Conservation (phyloP, 2,329 filamentous ascomycete species). For the Metarhizium guizhouense region DNA sequence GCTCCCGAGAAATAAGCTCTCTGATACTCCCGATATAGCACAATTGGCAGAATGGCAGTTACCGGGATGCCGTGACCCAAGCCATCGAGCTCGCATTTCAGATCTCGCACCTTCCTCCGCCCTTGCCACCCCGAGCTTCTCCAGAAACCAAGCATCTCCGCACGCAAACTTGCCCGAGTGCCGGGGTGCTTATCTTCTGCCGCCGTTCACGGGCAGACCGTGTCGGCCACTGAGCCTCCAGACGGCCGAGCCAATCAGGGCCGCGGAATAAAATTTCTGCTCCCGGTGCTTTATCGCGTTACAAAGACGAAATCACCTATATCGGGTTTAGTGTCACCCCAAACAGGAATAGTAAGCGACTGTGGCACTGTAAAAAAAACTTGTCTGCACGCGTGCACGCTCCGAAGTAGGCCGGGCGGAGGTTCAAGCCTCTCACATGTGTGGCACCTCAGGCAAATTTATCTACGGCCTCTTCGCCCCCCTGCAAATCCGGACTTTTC, state of each 20-base stretch:
- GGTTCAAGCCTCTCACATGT: neutral
- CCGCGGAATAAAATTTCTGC: neutral
- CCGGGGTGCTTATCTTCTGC: neutral
- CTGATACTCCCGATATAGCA: neutral
- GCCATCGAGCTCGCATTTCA: neutral
- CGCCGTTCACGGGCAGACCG: neutral
- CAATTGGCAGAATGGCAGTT: neutral
- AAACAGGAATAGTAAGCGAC: slow-evolving; percentile 6
- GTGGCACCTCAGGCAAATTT: slow-evolving; percentile 4
- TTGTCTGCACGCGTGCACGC: neutral
- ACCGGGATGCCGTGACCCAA: neutral
- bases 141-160: neutral
- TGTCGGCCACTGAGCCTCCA: neutral
- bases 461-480: slow-evolving; percentile 2
- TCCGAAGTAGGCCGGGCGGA: neutral
- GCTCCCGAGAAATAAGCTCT: neutral
- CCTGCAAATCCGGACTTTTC: neutral
- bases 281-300: slow-evolving; percentile 11
- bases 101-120: neutral
- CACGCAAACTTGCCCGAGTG: neutral
- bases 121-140: neutral
- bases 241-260: slow-evolving; percentile 5
- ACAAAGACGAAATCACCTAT: neutral
- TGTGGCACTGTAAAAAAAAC: slow-evolving; percentile 4
- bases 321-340: slow-evolving; percentile 1